Conservation (phyloP, 345 rosid genomes). For the Acer yangbiense region DNA sequence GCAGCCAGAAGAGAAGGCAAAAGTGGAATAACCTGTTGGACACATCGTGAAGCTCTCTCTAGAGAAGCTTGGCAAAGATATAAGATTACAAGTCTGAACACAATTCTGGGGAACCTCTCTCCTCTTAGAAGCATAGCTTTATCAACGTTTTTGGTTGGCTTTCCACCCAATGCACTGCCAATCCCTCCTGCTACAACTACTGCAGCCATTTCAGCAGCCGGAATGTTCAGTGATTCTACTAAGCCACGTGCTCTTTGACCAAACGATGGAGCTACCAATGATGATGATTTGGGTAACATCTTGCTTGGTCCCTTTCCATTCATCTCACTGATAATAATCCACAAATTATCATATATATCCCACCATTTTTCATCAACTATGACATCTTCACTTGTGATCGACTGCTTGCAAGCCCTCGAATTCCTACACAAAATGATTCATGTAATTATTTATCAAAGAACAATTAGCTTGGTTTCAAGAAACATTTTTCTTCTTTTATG, state of each 20-base stretch:
- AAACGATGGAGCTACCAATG: conserved; percentile 67
- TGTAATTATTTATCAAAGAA: background rate
- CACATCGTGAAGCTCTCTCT: conserved; percentile 87
- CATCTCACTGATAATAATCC: conserved; percentile 75
- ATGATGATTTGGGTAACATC: conserved; percentile 52
- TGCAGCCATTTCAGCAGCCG: conserved; percentile 99
- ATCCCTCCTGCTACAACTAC: conserved; percentile 97
- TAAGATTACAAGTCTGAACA: conserved; percentile 77
- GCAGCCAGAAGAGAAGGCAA: conserved; percentile 70
- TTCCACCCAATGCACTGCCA: conserved; percentile 86
- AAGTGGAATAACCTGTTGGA: conserved; percentile 76
- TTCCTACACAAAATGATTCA: conserved; percentile 39
- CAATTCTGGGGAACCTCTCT: conserved; percentile 88
- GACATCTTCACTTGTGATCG: conserved; percentile 42
- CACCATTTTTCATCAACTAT: conserved; percentile 71
- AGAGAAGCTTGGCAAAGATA: conserved; percentile 82
- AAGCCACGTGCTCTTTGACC: conserved; percentile 97
- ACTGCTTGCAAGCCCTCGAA: conserved; percentile 40
- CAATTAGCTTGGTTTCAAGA: background rate
- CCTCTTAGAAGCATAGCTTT: conserved; percentile 96
- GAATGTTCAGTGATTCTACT: conserved; percentile 93
- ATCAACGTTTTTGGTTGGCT: conserved; percentile 70
- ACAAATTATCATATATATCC: conserved; percentile 83
- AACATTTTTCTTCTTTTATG: background rate
- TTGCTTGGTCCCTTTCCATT: conserved; percentile 87